phyloP scores from a whole-genome alignment of 1,284 basidiomycete genomes.

The Trichosporon sp. region DNA sequence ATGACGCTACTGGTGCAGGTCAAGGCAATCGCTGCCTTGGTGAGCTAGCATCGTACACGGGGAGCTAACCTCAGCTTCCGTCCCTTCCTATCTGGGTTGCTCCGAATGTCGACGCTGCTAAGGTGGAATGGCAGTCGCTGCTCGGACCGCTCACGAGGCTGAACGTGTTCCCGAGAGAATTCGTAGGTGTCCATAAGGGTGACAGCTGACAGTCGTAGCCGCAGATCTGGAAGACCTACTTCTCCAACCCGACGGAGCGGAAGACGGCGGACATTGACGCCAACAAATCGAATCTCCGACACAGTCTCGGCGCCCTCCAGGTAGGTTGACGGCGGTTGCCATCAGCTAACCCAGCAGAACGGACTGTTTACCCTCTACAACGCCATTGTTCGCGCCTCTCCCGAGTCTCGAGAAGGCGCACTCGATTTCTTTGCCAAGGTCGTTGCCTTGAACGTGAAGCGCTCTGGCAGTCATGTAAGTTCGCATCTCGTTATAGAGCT shows the following conservation, averaged over 20 bases:
- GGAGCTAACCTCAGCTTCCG: constrained; percentile 37
- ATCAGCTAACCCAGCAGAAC: constrained; percentile 12
- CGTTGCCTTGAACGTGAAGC: constrained; percentile 71
- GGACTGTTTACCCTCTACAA: constrained; percentile 84
- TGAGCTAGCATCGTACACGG: constrained; percentile 25
- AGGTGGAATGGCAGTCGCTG: constrained; percentile 59
- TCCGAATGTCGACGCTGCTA: constrained; percentile 39
- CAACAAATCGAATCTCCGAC: constrained; percentile 73
- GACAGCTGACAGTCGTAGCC: constrained; percentile 55
- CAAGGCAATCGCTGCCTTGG: constrained; percentile 75
- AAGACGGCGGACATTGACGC: constrained; percentile 72
- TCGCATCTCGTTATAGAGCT: not conserved
- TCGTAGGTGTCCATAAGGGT: constrained; percentile 57
- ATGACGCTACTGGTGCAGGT: constrained; percentile 73
- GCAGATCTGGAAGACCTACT: constrained; percentile 69
- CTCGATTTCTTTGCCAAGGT: constrained; percentile 76
- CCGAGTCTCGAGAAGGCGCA: constrained; percentile 74
- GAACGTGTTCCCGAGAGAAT: constrained; percentile 78
- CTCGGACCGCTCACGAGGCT: constrained; percentile 77
- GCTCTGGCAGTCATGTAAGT: constrained; percentile 60
- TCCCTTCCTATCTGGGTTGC: constrained; percentile 47
- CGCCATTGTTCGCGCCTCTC: constrained; percentile 73
- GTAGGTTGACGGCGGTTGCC: constrained; percentile 46
- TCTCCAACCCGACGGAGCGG: constrained; percentile 74
- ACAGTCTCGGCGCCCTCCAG: constrained; percentile 75